Evolutionary conservation across 371 early-diverging fungal genomes (phyloP), one percentile per base, ranked within the genome.

Genomic region (Lichtheimia ramosa): DNA sequence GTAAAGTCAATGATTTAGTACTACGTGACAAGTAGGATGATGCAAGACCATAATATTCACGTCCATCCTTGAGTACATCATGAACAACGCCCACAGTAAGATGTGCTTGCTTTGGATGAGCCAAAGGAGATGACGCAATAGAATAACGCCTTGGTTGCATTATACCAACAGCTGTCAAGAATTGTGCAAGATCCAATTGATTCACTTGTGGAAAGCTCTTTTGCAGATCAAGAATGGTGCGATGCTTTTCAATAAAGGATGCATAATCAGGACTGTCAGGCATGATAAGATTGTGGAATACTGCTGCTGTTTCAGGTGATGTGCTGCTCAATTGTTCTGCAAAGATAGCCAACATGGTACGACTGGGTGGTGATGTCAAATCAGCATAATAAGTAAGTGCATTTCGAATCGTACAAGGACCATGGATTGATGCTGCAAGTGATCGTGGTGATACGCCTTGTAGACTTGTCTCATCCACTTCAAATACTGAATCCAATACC

Each of bases 101-200:
- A 23, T 71, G 71, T 27, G 71, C 74, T 14, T 59, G 34, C 0
- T 48, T 51, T 12, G 74, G 70, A 58, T 71, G 53, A 7, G 48
- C 50, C 21, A 72, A 40, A 3, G 81, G 82, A 24, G 79, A 76
- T 13, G 73, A 75, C 2, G 83, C 74, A 52, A 85, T 85, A n/a
- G 83, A 83, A 58, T 85, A 85, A n/a, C 83, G 74, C 24, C 85
- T 68, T 16, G 83, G 85, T 43, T 74, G 70, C 48, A 85, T 82
- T 13, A 74, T 74, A 28, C 65, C 59, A 2, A 77, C 79, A 43
- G 71, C 62, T 34, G 81, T 62, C 52, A 85, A 56, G 62, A 82
- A 79, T 56, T 79, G 81, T 5, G 63, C 69, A 7, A 83, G 60
- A 41, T 75, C 71, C 2, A 84, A 56, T 12, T 68, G 66, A 13